Evolutionary conservation across 148 eudicot genomes (phyloP), one percentile per base, ranked within the genome.

Genomic region (Cornus controversa): DNA sequence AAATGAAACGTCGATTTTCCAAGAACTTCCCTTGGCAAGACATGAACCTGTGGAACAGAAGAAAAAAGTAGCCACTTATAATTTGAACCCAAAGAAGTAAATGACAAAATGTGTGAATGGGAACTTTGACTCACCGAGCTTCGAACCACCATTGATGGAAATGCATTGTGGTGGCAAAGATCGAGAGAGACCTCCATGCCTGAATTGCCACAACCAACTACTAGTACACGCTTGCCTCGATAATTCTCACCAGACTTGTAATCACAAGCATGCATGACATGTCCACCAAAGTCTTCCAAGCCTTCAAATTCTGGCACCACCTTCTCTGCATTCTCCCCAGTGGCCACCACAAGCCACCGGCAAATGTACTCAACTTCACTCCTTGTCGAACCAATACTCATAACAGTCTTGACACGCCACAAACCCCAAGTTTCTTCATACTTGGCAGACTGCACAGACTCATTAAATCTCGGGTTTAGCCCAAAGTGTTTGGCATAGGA

Each of bases 171-270:
- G 84, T 86, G 87, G 82, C 93, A 93, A 76, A 95, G 96, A 88
- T 95, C 99, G 42, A 95, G 96, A 22, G 96, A 91, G 7, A 95
- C 94, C 70, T 95, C 99, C 99, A 95, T 95, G 71, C 99, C 99
- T 0, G 99, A 95, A 77, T 95, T 95, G 1, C 99, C 99, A 81
- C 97, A 93, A 0, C 99, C 99, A 27, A 95, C 91, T 0, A 95
- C 99, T 68, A 95, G 70, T 40, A 95, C 99, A 0, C 54, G 60
- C 75, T 95, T 87, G 0, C 93, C 96, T 14, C 77, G 31, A 26
- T 84, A 95, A 15, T 36, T 78, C 54, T 90, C 92, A 0, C 97
- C 97, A 5, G 92, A 84, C 63, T 87, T 93, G 26, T 93, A 95
- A 6, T 91, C 97, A 77, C 94, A 91, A 68, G 92, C 96, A 84